Evolutionary conservation across 2,329 filamentous ascomycete species (phyloP).

Genomic region (Trichocomaceae sp.): DNA sequence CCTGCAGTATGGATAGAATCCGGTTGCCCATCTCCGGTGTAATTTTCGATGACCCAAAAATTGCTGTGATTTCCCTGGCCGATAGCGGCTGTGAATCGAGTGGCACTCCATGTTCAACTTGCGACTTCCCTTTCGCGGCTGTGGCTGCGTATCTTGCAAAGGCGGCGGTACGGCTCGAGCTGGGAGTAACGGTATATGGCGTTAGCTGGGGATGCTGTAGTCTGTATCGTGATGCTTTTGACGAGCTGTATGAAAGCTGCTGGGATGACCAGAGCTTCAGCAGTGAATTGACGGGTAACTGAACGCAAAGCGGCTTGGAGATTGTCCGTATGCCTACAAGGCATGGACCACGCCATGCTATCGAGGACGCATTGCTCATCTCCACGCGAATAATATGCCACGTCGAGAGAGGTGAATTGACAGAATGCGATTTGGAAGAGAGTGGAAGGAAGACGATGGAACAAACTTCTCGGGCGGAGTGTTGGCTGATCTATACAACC

Average conservation of each 20-base stretch:
- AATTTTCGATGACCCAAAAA: constrained; percentile 30
- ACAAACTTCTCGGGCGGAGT: constrained; percentile 1
- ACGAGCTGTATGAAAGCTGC: constrained; percentile 7
- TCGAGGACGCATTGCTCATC: constrained; percentile 39
- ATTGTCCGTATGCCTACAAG: constrained; percentile 24
- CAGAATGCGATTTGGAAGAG: not conserved
- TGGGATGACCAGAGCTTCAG: constrained; percentile 1
- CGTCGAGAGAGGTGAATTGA: not conserved
- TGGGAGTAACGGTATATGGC: not conserved
- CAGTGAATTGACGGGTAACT: constrained; percentile 7
- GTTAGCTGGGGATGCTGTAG: not conserved
- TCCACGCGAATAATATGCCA: constrained; percentile 15
- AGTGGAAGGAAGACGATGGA: not conserved
- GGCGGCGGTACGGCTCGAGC: not conserved
- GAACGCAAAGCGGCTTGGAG: constrained; percentile 16
- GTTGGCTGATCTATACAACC: not conserved
- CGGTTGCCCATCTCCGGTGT: constrained; percentile 31
- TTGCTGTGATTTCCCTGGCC: constrained; percentile 26
- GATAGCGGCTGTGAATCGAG: constrained; percentile 28
- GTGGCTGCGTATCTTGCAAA: constrained; percentile 1
- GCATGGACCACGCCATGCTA: constrained; percentile 38
- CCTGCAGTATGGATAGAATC: constrained; percentile 35
- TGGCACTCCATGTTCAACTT: constrained; percentile 22
- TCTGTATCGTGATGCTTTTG: not conserved
- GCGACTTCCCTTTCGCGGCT: not conserved